Evolutionary conservation across 441 rosid species (phyloP).

Genomic region (Bocquillonia castaneifolia): DNA sequence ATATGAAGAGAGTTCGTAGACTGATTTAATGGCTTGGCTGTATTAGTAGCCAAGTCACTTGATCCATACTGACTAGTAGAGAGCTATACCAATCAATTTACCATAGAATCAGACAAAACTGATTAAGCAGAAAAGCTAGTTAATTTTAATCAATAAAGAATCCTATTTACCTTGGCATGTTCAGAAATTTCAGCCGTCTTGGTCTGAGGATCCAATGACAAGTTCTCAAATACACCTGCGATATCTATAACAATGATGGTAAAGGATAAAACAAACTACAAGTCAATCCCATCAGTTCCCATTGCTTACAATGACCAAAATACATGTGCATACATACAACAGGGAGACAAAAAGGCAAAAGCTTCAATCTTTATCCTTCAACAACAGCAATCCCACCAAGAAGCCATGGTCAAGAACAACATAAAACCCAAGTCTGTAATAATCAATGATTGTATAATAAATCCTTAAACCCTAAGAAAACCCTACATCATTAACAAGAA

Average conservation of each 20-base stretch:
- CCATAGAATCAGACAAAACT: neutral
- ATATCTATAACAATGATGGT: slow-evolving; percentile 49
- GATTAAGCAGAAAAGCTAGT: neutral
- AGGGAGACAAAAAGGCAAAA: neutral
- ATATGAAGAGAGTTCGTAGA: slow-evolving; percentile 15
- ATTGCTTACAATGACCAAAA: neutral
- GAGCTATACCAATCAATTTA: slow-evolving; percentile 31
- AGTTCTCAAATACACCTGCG: slow-evolving; percentile 65
- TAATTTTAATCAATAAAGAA: neutral
- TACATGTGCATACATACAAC: neutral
- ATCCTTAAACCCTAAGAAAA: neutral
- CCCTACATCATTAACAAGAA: neutral
- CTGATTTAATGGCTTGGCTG: slow-evolving; percentile 17
- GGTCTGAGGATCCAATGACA: slow-evolving; percentile 63
- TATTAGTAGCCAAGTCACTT: slow-evolving; percentile 29
- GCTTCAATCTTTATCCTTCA: neutral
- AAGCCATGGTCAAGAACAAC: neutral
- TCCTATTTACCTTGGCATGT: slow-evolving; percentile 45
- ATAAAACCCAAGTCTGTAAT: neutral
- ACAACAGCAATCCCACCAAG: neutral
- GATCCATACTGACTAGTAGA: slow-evolving; percentile 51
- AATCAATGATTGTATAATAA: no score
- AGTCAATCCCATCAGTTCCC: neutral
- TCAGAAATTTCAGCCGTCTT: slow-evolving; percentile 57
- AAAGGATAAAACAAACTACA: slow-evolving; percentile 34